These are phyloP conservation scores for Clonostachys byssicola DNA, from an alignment of 2,329 filamentous ascomycete genomes.

Conservation along the genomic window DNA sequence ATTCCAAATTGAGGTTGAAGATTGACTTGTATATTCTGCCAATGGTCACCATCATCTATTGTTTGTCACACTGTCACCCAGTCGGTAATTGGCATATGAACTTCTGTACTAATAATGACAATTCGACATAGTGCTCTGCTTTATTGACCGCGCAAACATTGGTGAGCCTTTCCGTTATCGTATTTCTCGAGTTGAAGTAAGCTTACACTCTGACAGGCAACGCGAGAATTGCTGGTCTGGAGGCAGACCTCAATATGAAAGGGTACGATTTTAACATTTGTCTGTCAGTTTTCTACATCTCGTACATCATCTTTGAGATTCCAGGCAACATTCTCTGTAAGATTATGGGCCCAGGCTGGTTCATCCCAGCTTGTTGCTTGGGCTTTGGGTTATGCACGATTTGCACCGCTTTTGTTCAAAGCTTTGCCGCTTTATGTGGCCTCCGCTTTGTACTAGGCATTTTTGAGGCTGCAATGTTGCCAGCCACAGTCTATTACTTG, in stretches of 20 bases:
- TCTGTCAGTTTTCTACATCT: conserved; percentile 67
- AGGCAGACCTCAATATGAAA: conserved; percentile 53
- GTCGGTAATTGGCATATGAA: no score
- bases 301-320: conserved; percentile 71
- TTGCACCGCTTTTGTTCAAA: conserved; percentile 60
- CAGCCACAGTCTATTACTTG: conserved; percentile 71
- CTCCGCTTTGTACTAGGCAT: conserved; percentile 65
- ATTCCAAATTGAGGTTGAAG: conserved; percentile 52
- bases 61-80: conserved; percentile 4
- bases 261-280: conserved; percentile 67
- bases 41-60: conserved; percentile 58
- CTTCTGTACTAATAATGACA: no score
- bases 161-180: conserved; percentile 30
- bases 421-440: conserved; percentile 45
- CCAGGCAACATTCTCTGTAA: conserved; percentile 67
- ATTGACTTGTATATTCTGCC: conserved; percentile 63
- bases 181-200: neutral
- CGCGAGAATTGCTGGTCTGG: conserved; percentile 60
- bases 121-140: conserved; percentile 17
- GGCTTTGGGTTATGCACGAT: conserved; percentile 61
- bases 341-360: conserved; percentile 68
- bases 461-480: conserved; percentile 72
- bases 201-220: conserved; percentile 44
- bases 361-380: conserved; percentile 57
- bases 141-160: conserved; percentile 65